These are phyloP conservation scores for Erigeron canadensis DNA, from an alignment of 129 eudicot genomes.

Conservation along the genomic window DNA sequence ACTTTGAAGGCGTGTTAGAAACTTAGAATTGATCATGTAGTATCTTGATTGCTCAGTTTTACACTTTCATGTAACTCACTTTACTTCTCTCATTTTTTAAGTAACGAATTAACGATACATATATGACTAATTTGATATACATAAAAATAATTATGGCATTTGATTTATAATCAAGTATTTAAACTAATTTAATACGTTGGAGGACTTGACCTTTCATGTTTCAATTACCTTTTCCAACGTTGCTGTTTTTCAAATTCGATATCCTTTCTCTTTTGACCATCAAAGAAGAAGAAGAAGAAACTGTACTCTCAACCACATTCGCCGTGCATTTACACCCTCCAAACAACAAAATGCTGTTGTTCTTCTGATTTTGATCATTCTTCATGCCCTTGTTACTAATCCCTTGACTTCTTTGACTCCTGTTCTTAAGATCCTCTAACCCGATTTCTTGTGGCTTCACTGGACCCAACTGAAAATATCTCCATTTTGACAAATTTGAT, in stretches of 20 bases:
- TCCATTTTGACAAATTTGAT: slow-evolving; percentile 43
- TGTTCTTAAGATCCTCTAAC: slow-evolving; percentile 42
- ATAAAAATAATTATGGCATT: too few relatives aligned
- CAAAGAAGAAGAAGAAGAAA: slow-evolving; percentile 20
- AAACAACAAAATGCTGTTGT: slow-evolving; percentile 31
- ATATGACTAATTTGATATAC: too few relatives aligned
- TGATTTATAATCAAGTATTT: too few relatives aligned
- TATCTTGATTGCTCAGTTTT: too few relatives aligned
- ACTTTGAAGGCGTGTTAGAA: too few relatives aligned
- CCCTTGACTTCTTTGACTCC: slow-evolving; percentile 43
- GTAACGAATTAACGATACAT: too few relatives aligned
- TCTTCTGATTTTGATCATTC: slow-evolving; percentile 5
- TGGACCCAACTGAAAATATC: slow-evolving; percentile 56
- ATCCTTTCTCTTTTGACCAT: slow-evolving; percentile 13
- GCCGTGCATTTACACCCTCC: slow-evolving; percentile 57
- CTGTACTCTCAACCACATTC: slow-evolving; percentile 36
- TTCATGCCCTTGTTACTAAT: slow-evolving; percentile 16
- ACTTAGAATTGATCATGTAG: too few relatives aligned
- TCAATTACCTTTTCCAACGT: too few relatives aligned
- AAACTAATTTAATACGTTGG: too few relatives aligned
- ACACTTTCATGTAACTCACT: too few relatives aligned
- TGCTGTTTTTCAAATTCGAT: slow-evolving; percentile 3
- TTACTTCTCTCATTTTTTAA: too few relatives aligned
- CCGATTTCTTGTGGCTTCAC: slow-evolving; percentile 59
- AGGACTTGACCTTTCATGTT: too few relatives aligned